These are phyloP conservation scores for Haematococcus lacustris DNA, from an alignment of 139 green algal genomes.

Conservation along the genomic window DNA sequence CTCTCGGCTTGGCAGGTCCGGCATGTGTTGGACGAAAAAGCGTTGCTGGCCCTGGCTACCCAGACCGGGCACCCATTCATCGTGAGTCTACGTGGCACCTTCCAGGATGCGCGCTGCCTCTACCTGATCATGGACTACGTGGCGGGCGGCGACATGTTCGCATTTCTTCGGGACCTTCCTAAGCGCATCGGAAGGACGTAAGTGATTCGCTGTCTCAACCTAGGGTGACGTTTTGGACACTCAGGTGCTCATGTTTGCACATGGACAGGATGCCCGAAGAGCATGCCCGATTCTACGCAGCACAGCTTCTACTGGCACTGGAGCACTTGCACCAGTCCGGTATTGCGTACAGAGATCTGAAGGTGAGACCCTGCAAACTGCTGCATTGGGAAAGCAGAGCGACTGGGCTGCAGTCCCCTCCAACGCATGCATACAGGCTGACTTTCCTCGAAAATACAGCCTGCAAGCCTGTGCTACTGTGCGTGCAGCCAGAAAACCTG, in stretches of 20 bases:
- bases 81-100: conserved; percentile 46
- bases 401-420: too few relatives aligned
- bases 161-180: conserved; percentile 32
- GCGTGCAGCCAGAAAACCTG: conserved; percentile 69
- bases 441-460: too few relatives aligned
- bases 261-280: conserved; percentile 53
- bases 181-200: too few relatives aligned
- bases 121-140: conserved; percentile 81
- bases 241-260: too few relatives aligned
- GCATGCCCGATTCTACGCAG: conserved; percentile 66
- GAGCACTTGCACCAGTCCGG: conserved; percentile 53
- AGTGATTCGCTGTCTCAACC: too few relatives aligned
- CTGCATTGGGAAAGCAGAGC: too few relatives aligned
- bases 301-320: conserved; percentile 55
- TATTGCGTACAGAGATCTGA: conserved; percentile 67
- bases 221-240: too few relatives aligned
- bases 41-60: conserved; percentile 31
- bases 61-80: conserved; percentile 54
- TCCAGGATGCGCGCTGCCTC: conserved; percentile 63
- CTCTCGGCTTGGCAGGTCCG: too few relatives aligned
- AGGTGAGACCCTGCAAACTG: too few relatives aligned
- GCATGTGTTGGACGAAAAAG: conserved; percentile 64
- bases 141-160: conserved; percentile 74
- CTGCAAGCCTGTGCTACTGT: too few relatives aligned
- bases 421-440: too few relatives aligned